Evolutionary conservation across 23 red algal species (phyloP).

Genomic region (Gracilariopsis chorda): DNA sequence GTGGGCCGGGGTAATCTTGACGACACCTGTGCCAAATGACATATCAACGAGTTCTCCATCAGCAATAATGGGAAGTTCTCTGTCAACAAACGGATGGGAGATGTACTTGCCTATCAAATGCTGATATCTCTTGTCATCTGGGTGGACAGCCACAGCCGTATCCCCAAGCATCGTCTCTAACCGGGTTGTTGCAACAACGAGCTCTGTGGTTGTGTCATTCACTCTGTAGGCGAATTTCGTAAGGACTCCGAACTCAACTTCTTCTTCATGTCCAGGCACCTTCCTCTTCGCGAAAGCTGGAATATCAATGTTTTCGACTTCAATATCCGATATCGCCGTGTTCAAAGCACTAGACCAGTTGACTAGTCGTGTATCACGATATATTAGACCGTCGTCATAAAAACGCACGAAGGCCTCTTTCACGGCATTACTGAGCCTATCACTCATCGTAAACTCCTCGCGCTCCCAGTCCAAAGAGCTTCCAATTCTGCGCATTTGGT

Average conservation of each 20-base stretch:
- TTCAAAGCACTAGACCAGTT: constrained; percentile 93
- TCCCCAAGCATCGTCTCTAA: constrained; percentile 99
- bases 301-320: constrained; percentile 96
- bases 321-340: constrained; percentile 96
- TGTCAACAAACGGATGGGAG: constrained; percentile 86
- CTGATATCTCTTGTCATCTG: constrained; percentile 88
- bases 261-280: constrained; percentile 74
- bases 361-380: constrained; percentile 92
- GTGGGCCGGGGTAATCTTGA: constrained; percentile 99
- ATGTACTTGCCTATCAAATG: constrained; percentile 80
- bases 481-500: constrained; percentile 89
- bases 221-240: constrained; percentile 93
- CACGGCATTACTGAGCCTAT: constrained; percentile 81
- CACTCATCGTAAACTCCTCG: constrained; percentile 95
- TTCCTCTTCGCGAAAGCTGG: constrained; percentile 67
- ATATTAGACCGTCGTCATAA: constrained; percentile 90
- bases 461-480: constrained; percentile 92
- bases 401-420: constrained; percentile 95
- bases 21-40: constrained; percentile 95
- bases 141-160: constrained; percentile 96
- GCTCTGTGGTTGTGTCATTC: constrained; percentile 35
- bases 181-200: constrained; percentile 94
- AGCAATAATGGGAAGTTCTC: constrained; percentile 82
- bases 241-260: constrained; percentile 96
- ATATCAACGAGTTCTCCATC: constrained; percentile 96